Conservation (phyloP, 371 early-diverging fungal genomes). For the Apophysomyces ossiformis region DNA sequence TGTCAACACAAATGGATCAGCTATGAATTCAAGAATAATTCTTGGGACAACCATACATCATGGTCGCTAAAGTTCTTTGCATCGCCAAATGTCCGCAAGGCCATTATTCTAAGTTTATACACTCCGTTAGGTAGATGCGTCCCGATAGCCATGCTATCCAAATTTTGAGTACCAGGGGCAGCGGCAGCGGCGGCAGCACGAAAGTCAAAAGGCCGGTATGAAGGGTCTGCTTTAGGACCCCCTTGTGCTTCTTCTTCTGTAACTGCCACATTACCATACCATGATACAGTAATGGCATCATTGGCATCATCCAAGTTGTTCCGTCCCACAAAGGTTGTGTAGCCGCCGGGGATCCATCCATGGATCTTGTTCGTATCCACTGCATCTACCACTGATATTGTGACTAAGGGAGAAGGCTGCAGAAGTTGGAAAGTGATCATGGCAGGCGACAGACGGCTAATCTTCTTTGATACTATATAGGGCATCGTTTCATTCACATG, state of each 20-base stretch:
- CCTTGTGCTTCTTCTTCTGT: slow-evolving; percentile 30
- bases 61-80: slow-evolving; percentile 28
- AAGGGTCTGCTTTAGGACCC: slow-evolving; percentile 11
- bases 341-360: slow-evolving; percentile 46
- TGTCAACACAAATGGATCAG: too few relatives aligned
- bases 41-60: slow-evolving; percentile 44
- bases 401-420: slow-evolving; percentile 33
- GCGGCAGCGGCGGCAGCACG: background rate
- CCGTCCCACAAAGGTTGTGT: slow-evolving; percentile 32
- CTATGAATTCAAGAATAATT: background rate
- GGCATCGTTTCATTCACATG: slow-evolving; percentile 42
- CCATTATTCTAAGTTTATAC: slow-evolving; percentile 41
- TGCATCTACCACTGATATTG: slow-evolving; percentile 32
- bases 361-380: slow-evolving; percentile 11
- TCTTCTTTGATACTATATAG: slow-evolving; percentile 10
- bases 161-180: background rate
- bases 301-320: slow-evolving; percentile 26
- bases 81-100: slow-evolving; percentile 42
- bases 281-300: slow-evolving; percentile 31
- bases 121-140: slow-evolving; percentile 22
- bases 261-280: slow-evolving; percentile 39
- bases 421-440: slow-evolving; percentile 31
- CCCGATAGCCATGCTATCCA: slow-evolving; percentile 12
- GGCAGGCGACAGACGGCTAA: slow-evolving; percentile 21
- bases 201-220: slow-evolving; percentile 2